Evolutionary conservation across 2,329 filamentous ascomycete species (phyloP).

Genomic region (Aureobasidium sp.): DNA sequence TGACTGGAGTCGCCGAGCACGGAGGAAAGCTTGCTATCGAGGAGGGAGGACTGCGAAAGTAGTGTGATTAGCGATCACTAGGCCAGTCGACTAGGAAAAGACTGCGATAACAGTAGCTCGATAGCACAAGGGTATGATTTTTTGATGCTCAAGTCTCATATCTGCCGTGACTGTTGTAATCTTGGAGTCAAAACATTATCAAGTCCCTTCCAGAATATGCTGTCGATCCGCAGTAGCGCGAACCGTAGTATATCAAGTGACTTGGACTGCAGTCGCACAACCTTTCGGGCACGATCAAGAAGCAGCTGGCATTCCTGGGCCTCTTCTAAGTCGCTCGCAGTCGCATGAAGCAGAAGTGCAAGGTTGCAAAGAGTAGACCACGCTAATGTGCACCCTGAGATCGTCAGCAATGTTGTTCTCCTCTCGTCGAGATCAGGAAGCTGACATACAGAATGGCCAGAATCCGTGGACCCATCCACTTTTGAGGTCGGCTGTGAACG

Average conservation of each 20-base stretch:
- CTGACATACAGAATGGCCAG: not conserved
- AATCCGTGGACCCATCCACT: not conserved
- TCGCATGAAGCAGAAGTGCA: not conserved
- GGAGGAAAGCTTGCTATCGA: not conserved
- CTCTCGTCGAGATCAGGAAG: rapidly evolving
- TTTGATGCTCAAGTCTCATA: not conserved
- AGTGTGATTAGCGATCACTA: too few relatives aligned
- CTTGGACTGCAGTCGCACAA: not conserved
- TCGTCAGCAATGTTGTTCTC: not conserved
- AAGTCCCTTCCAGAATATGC: conserved; percentile 1
- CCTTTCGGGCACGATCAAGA: not conserved
- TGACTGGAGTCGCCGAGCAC: not conserved
- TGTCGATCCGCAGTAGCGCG: not conserved
- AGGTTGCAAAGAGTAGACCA: not conserved
- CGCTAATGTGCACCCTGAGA: not conserved
- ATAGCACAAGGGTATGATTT: not conserved
- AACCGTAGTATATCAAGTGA: not conserved
- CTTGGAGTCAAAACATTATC: not conserved
- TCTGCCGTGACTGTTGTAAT: not conserved
- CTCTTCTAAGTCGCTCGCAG: not conserved
- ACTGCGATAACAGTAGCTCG: too few relatives aligned
- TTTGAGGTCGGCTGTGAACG: not conserved
- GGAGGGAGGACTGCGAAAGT: not conserved
- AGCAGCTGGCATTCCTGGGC: not conserved
- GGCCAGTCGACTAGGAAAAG: not conserved